Conservation (phyloP, 805 yeast genomes). For the Starmerella etchellsii region DNA sequence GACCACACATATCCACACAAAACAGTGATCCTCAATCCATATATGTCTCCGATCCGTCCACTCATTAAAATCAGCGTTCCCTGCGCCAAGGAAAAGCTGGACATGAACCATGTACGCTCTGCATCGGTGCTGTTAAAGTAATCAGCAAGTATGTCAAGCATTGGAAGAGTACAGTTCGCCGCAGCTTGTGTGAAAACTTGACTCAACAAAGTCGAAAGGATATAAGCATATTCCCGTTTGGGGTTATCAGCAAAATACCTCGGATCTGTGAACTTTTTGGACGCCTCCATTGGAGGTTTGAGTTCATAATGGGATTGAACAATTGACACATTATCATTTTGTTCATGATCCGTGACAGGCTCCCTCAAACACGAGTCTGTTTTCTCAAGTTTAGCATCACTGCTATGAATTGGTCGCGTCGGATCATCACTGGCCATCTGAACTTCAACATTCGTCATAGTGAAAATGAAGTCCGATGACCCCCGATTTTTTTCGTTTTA, state of each 20-base stretch:
- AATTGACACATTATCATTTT: no score
- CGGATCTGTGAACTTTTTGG: constrained; percentile 17
- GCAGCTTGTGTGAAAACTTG: constrained; percentile 42
- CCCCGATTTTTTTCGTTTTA: no score
- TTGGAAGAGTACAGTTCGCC: constrained; percentile 15
- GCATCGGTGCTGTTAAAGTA: constrained; percentile 23
- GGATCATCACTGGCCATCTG: no score
- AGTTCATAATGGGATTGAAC: no score
- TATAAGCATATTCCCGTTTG: constrained; percentile 14
- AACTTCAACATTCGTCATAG: no score
- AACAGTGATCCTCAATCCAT: constrained; percentile 45
- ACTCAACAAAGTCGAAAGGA: constrained; percentile 39
- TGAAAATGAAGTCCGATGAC: no score
- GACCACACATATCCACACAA: constrained; percentile 45
- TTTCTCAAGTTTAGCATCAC: no score
- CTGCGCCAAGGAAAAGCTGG: constrained; percentile 55
- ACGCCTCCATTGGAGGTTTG: constrained; percentile 14
- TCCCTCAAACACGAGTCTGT: no score
- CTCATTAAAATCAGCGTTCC: constrained; percentile 61
- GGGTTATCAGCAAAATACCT: constrained; percentile 15
- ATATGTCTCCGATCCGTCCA: constrained; percentile 61
- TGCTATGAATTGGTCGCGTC: no score
- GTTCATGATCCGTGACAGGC: no score
- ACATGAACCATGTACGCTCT: constrained; percentile 48
- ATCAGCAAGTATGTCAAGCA: constrained; percentile 25